These are phyloP conservation scores for Microstegium vimineum DNA, from an alignment of 176 grass and related monocot genomes.

Conservation along the genomic window DNA sequence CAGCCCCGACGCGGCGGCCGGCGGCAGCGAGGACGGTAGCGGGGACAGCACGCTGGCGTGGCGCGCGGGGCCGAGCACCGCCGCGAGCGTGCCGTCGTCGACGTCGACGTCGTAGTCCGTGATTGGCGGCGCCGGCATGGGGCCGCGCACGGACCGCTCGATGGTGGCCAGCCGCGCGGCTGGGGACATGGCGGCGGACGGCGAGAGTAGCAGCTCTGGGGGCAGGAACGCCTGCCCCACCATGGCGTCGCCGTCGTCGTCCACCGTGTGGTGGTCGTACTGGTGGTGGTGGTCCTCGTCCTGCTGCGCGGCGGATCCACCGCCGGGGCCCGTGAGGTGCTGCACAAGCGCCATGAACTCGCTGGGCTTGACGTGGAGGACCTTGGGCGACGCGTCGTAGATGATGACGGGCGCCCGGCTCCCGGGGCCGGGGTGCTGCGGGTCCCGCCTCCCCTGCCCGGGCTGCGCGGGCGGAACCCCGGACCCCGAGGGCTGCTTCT, in stretches of 20 bases:
- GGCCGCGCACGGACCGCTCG: constrained; percentile 48
- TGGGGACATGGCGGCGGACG: constrained; percentile 65
- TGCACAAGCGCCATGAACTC: constrained; percentile 98
- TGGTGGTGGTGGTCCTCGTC: too few relatives aligned
- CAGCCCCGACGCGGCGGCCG: constrained; percentile 35
- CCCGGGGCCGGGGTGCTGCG: background rate
- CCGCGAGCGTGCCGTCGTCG: constrained; percentile 19
- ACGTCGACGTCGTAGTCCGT: background rate
- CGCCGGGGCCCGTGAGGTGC: constrained; percentile 53
- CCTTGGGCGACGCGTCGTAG: constrained; percentile 92
- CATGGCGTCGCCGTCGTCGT: background rate
- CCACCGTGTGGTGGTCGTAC: background rate
- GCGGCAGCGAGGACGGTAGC: constrained; percentile 57
- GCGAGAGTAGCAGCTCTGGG: constrained; percentile 41
- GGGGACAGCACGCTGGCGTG: constrained; percentile 75
- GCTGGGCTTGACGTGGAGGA: constrained; percentile 74
- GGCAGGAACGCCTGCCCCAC: constrained; percentile 18
- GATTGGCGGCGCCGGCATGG: constrained; percentile 9
- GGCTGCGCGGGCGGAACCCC: background rate
- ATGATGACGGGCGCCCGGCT: constrained; percentile 76
- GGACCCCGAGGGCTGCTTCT: constrained; percentile 48
- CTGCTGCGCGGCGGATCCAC: background rate
- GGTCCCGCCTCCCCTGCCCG: background rate
- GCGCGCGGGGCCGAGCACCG: constrained; percentile 10
- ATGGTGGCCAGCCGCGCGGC: constrained; percentile 79